These are phyloP conservation scores for Mycena epipterygia DNA, from an alignment of 768 basidiomycete species.

Conservation along the genomic window DNA sequence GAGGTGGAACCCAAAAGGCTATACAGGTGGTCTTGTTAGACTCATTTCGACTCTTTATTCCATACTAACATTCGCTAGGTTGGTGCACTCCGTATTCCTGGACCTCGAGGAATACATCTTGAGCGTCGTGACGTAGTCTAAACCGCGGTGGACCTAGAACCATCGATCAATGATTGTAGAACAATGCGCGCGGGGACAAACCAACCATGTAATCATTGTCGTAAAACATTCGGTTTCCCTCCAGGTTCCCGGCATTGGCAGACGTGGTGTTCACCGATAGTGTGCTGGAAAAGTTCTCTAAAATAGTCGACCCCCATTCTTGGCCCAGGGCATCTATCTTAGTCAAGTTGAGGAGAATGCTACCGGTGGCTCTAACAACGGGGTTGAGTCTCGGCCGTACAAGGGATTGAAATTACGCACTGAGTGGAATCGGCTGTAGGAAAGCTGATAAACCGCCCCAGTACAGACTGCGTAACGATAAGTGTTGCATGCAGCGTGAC, in stretches of 20 bases:
- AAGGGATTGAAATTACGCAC: slow-evolving; percentile 43
- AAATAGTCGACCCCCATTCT: slow-evolving; percentile 61
- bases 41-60: neutral
- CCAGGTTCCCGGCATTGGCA: slow-evolving; percentile 68
- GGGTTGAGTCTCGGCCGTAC: neutral
- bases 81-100: slow-evolving; percentile 74
- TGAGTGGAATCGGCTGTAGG: slow-evolving; percentile 62
- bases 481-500: slow-evolving; percentile 8
- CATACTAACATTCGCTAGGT: slow-evolving; percentile 67
- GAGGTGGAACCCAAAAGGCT: slow-evolving; percentile 78
- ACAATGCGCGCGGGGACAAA: neutral
- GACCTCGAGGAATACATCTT: slow-evolving; percentile 76
- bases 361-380: slow-evolving; percentile 62
- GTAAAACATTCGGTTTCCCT: slow-evolving; percentile 76
- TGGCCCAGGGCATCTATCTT: slow-evolving; percentile 63
- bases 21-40: slow-evolving; percentile 47
- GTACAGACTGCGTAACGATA: slow-evolving; percentile 59
- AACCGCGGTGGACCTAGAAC: slow-evolving; percentile 71
- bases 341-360: slow-evolving; percentile 70
- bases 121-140: slow-evolving; percentile 69
- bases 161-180: neutral
- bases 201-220: slow-evolving; percentile 77
- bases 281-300: slow-evolving; percentile 55
- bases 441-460: slow-evolving; percentile 78
- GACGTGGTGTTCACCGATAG: slow-evolving; percentile 52